A percentile compares a stretch with the other conserved stretches of the same genome.
Conservation (phyloP, 2,329 filamentous ascomycete species). For the Aspergillus aculeatinus region DNA sequence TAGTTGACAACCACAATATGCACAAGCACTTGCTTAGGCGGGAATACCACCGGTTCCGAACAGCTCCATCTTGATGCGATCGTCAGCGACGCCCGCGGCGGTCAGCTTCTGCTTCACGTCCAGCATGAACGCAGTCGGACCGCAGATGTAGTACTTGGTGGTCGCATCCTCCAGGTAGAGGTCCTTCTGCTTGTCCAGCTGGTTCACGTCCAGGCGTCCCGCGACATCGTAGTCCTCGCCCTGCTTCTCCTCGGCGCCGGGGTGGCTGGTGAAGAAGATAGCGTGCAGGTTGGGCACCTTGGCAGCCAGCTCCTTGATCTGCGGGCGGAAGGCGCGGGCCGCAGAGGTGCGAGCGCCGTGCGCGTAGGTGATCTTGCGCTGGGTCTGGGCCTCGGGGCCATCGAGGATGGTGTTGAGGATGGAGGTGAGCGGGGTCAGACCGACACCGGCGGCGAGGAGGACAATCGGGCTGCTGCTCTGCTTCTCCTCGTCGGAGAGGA, state of each 20-base stretch:
- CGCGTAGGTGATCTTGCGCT: conserved; percentile 58
- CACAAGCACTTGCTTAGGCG: neutral
- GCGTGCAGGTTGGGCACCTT: conserved; percentile 50
- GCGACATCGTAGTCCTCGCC: conserved; percentile 61
- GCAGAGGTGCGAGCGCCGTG: conserved; percentile 56
- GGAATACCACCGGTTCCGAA: conserved; percentile 58
- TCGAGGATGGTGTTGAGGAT: conserved; percentile 57
- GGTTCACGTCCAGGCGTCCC: conserved; percentile 60
- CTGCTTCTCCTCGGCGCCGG: conserved; percentile 47
- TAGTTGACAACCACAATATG: neutral
- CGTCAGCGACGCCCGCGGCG: conserved; percentile 56
- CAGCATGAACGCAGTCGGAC: conserved; percentile 69
- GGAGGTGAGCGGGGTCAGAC: conserved; percentile 59
- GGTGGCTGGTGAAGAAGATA: conserved; percentile 59
- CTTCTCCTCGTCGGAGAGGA: conserved; percentile 43
- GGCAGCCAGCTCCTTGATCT: conserved; percentile 48
- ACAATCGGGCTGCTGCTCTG: conserved; percentile 52
- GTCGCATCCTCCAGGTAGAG: conserved; percentile 56
- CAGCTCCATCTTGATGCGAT: conserved; percentile 65
- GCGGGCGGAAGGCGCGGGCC: conserved; percentile 53
- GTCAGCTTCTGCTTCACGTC: conserved; percentile 56
- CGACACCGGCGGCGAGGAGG: conserved; percentile 62
- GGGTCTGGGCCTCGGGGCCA: conserved; percentile 40
- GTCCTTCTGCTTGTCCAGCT: conserved; percentile 52
- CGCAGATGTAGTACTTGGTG: conserved; percentile 71